phyloP scores from a whole-genome alignment of 768 basidiomycete genomes.

The Coprinopsis cinerea region DNA sequence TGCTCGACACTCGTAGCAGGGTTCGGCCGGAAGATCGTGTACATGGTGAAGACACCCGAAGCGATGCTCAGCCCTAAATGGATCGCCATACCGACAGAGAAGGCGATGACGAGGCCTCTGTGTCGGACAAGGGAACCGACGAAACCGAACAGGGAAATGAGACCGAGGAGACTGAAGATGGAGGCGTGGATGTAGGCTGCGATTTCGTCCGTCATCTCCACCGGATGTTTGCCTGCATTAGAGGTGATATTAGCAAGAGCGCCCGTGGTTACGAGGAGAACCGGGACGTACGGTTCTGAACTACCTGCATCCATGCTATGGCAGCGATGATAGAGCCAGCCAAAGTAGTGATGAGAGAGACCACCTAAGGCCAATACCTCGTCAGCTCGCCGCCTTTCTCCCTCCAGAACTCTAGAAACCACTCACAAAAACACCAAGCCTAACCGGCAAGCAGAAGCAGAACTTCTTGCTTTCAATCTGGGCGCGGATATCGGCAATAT shows the following conservation, averaged over 20 bases:
- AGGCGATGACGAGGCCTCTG: slow-evolving; percentile 36
- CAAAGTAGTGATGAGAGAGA: slow-evolving; percentile 37
- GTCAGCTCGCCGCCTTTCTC: too few relatives aligned
- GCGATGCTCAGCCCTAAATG: slow-evolving; percentile 42
- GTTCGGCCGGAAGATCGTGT: slow-evolving; percentile 41
- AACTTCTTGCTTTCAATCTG: slow-evolving; percentile 51
- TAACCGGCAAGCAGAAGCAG: slow-evolving; percentile 62
- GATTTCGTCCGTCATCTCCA: slow-evolving; percentile 31
- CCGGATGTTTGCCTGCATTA: slow-evolving; percentile 26
- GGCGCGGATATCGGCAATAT: slow-evolving; percentile 11
- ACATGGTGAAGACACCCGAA: slow-evolving; percentile 42
- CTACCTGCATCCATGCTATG: slow-evolving; percentile 41
- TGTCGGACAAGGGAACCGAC: slow-evolving; percentile 39
- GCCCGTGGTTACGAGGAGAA: slow-evolving; percentile 1
- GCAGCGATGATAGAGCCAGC: slow-evolving; percentile 40
- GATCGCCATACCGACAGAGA: slow-evolving; percentile 37
- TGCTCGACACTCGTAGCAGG: slow-evolving; percentile 27
- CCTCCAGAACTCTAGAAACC: too few relatives aligned
- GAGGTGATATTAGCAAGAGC: background rate
- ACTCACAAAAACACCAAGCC: slow-evolving; percentile 55
- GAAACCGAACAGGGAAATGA: slow-evolving; percentile 47
- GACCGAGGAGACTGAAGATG: slow-evolving; percentile 41
- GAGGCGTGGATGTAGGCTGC: slow-evolving; percentile 42
- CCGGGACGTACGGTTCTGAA: slow-evolving; percentile 35
- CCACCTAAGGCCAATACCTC: too few relatives aligned